Base-by-base conservation (phyloP, 106 monocot species). In the Dioscorea dumetorum region DNA sequence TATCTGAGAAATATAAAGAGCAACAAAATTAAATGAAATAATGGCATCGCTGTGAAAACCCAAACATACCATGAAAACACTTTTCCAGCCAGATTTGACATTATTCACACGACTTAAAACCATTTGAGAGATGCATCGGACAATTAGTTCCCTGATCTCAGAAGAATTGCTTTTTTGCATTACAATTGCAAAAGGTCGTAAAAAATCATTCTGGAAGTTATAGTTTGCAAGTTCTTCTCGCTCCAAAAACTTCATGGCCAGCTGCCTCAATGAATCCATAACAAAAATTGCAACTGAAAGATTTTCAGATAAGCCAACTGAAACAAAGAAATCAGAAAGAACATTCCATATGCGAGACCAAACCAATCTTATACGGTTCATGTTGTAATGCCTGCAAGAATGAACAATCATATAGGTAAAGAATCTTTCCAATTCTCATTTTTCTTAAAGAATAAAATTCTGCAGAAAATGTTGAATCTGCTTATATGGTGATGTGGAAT, bases 71-170 rank as follows among this genome's bases (percentile, higher is more conserved):
- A 63, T 83, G 35, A 99, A 93, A 31, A 99, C 93, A 76, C 93
- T 85, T 85, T 90, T 99, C 99, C 99, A 99, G 28, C 99, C 99
- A 67, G 99, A 99, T 73, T 90, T 99, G 54, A 99, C 91, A 79
- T 99, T 78, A 67, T 73, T 83, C 16, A 99, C 99, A 56, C 99
- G 84, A 73, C 85, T 93, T 50, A 99, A 75, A 41, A 99, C 93
- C 90, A 99, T 93, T 70, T 99, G 99, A 72, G 99, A 93, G 58
- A 99, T 62, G 57, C 99, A 99, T 51, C 99, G 74, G 64, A 91
- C 90, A 52, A 87, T 87, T 51, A 99, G 68, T 69, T 99, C 99
- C 54, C 99, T 77, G 18, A 93, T 91, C 70, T 99, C 99, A 11
- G 85, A 80, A 52, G 90, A 87, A 67, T 32, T 76, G 62, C 93